These are phyloP conservation scores for Clonostachys byssicola DNA, from an alignment of 2,329 filamentous ascomycete species.

Conservation along the genomic window DNA sequence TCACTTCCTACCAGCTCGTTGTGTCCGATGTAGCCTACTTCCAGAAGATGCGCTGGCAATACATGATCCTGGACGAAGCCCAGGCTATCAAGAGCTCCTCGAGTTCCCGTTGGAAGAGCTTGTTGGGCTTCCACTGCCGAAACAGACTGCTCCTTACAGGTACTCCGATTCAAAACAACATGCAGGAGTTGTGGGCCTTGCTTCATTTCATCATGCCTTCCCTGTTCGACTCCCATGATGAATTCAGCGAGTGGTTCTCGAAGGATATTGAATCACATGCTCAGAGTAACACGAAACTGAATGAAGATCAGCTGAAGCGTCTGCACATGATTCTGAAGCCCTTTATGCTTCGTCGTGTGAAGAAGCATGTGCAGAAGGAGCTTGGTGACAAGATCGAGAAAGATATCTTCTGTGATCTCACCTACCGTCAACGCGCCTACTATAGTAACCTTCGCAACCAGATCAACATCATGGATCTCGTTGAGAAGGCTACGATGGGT, in stretches of 20 bases:
- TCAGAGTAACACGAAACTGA: conserved; percentile 98
- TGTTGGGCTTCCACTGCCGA: conserved; percentile 90
- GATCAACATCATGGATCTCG: conserved; percentile 97
- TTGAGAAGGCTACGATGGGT: conserved; percentile 92
- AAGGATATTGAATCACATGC: conserved; percentile 98
- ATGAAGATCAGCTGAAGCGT: conserved; percentile 94
- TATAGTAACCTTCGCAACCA: conserved; percentile 92
- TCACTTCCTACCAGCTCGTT: conserved; percentile 96
- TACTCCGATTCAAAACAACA: conserved; percentile 99
- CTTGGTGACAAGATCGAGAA: conserved; percentile 97
- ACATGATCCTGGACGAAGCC: conserved; percentile 98
- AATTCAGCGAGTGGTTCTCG: conserved; percentile 92
- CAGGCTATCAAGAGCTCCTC: conserved; percentile 98
- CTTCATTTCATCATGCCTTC: conserved; percentile 99
- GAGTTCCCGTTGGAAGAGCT: conserved; percentile 94
- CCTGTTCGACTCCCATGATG: conserved; percentile 89
- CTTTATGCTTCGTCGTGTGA: conserved; percentile 98
- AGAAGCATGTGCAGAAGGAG: conserved; percentile 99
- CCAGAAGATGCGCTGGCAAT: conserved; percentile 99
- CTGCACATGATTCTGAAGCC: conserved; percentile 99
- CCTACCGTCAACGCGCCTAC: conserved; percentile 90
- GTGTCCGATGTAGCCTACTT: conserved; percentile 96
- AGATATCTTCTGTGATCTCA: conserved; percentile 94
- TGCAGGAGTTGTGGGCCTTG: conserved; percentile 97
- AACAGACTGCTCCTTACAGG: conserved; percentile 92